Conservation (phyloP, 305 asterid species). For the Plantago rigida region DNA sequence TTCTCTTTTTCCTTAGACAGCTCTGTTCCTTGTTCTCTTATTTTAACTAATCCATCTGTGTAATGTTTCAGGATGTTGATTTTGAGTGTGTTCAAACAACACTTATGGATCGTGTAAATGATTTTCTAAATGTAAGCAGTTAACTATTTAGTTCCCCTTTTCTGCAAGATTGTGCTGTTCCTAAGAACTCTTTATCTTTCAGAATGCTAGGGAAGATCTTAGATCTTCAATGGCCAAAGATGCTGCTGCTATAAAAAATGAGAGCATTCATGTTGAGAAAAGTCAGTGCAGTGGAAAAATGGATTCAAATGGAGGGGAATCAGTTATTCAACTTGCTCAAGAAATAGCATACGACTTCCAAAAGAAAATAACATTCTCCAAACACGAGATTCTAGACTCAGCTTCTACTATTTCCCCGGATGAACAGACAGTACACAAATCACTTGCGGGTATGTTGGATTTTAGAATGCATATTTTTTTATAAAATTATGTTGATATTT, state of each 20-base stretch:
- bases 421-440: conserved; percentile 34
- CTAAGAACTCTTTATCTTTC: conserved; percentile 28
- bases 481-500: conserved; percentile 7
- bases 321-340: conserved; percentile 28
- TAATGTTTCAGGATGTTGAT: conserved; percentile 49
- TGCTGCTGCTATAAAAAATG: conserved; percentile 64
- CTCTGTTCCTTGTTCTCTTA: conserved; percentile 17
- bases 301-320: conserved; percentile 31
- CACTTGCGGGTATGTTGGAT: conserved; percentile 44
- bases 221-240: conserved; percentile 88
- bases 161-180: conserved; percentile 17
- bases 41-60: conserved; percentile 22
- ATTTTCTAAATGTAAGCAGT: conserved; percentile 67
- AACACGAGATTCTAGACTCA: conserved; percentile 45
- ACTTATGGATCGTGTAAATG: conserved; percentile 74
- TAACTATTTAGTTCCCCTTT: conserved; percentile 19
- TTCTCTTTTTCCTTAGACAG: conserved; percentile 1
- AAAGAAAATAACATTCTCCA: conserved; percentile 61
- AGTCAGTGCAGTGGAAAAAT: conserved; percentile 27
- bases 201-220: conserved; percentile 76
- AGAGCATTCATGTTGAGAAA: conserved; percentile 41
- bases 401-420: conserved; percentile 32
- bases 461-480: conserved; percentile 10
- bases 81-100: conserved; percentile 78
- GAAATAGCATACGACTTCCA: conserved; percentile 60